A percentile compares a stretch with the other conserved stretches of the same genome.
Conservation (phyloP, 1,284 basidiomycete genomes). For the Naganishia albida region DNA sequence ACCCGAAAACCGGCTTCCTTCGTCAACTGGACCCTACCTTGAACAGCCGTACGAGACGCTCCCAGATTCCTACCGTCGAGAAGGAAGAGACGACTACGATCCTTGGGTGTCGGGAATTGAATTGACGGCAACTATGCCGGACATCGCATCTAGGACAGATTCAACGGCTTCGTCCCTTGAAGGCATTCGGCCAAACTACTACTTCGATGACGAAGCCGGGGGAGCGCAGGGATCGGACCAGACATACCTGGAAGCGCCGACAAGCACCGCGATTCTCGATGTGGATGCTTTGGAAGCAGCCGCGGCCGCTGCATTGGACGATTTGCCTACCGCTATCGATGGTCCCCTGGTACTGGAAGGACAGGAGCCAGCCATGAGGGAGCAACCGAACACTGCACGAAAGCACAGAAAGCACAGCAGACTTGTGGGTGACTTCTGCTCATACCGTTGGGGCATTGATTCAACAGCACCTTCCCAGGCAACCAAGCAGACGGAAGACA, state of each 20-base stretch:
- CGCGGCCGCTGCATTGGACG: constrained; percentile 8
- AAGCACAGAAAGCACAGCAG: neutral
- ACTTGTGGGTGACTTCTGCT: neutral
- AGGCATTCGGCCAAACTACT: neutral
- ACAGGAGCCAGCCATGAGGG: neutral
- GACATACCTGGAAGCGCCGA: neutral
- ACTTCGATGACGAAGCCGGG: neutral
- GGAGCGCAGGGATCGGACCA: neutral
- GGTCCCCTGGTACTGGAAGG: neutral
- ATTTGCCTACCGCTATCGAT: neutral
- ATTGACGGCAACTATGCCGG: no score
- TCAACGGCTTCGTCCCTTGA: neutral
- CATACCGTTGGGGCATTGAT: neutral
- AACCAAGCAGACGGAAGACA: neutral
- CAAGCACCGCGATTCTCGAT: neutral
- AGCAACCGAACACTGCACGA: neutral
- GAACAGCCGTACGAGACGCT: neutral
- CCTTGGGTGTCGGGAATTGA: no score
- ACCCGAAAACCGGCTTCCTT: neutral
- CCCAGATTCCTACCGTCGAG: no score
- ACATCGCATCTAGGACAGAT: neutral
- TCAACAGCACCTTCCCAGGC: neutral
- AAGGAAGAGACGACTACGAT: neutral
- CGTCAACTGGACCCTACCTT: neutral
- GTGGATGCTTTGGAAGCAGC: constrained; percentile 12